Percentiles rank a stretch among this genome's conserved stretches.
Conservation (phyloP, 345 rosid genomes). For the Pugionium cornutum region DNA sequence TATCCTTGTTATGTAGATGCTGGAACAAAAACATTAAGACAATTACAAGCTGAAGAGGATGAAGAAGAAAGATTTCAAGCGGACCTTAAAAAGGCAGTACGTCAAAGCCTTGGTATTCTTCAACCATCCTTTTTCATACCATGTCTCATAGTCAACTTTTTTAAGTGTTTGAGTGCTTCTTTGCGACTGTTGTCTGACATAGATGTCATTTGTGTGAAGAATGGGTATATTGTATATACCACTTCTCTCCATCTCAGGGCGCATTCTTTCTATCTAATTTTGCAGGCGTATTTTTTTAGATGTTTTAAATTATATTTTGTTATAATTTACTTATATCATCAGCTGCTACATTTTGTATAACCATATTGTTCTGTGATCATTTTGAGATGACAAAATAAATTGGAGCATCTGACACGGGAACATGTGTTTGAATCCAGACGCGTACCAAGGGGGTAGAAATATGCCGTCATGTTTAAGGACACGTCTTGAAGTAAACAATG, state of each 20-base stretch:
- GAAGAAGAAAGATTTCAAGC: constrained; percentile 96
- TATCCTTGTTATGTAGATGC: constrained; percentile 44
- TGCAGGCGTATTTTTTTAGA: neutral
- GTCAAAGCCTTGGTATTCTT: constrained; percentile 82
- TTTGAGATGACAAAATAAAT: constrained; percentile 14
- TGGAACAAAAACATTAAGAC: constrained; percentile 68
- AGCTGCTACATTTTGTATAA: neutral
- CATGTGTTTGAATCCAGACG: constrained; percentile 50
- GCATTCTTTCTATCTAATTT: constrained; percentile 4
- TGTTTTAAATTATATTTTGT: constrained; percentile 4
- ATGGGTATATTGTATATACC: neutral
- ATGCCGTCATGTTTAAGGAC: constrained; percentile 47
- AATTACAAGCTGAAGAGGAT: constrained; percentile 78
- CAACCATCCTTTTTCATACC: constrained; percentile 22
- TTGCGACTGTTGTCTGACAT: constrained; percentile 11
- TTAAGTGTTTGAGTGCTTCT: neutral
- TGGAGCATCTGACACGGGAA: constrained; percentile 24
- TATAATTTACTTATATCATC: constrained; percentile 6
- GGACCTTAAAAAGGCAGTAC: constrained; percentile 77
- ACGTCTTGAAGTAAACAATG: constrained; percentile 40
- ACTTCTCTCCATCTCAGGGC: constrained; percentile 7
- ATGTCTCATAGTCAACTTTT: constrained; percentile 14
- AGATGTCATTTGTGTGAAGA: constrained; percentile 13
- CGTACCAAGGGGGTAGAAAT: constrained; percentile 58
- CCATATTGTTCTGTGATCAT: constrained; percentile 16